Conservation (phyloP, 306 rosid species). For the Cicer pinnatifidum region DNA sequence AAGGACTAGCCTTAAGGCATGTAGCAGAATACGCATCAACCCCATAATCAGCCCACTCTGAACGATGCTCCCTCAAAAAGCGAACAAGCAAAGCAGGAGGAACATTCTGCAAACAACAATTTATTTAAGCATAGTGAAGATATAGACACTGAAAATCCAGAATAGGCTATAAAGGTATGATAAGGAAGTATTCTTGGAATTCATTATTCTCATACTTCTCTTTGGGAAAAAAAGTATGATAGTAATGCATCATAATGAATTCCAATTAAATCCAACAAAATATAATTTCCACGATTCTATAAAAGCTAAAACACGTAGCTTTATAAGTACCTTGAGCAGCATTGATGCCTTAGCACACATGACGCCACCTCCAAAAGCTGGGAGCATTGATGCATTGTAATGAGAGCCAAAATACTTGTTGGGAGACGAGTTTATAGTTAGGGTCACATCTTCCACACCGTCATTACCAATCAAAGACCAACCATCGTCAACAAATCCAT, state of each 20-base stretch:
- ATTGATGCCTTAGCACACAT: constrained; percentile 97
- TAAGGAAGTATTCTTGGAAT: background rate
- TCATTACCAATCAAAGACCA: constrained; percentile 87
- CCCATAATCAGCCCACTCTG: constrained; percentile 98
- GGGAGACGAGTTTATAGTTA: constrained; percentile 74
- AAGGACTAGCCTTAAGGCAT: constrained; percentile 81
- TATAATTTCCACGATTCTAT: background rate
- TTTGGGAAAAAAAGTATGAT: no score
- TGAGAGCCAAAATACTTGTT: constrained; percentile 74
- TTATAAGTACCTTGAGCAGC: constrained; percentile 75
- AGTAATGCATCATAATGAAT: background rate
- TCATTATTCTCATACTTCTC: background rate
- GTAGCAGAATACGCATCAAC: constrained; percentile 96
- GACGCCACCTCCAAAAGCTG: constrained; percentile 86
- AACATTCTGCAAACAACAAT: constrained; percentile 61
- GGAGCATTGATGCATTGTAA: constrained; percentile 62
- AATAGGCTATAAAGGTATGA: background rate
- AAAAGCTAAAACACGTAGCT: no score
- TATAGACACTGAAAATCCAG: background rate
- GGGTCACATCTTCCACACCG: constrained; percentile 89
- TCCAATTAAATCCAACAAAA: background rate
- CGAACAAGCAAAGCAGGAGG: constrained; percentile 98
- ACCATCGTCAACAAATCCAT: constrained; percentile 92
- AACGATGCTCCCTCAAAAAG: constrained; percentile 94
- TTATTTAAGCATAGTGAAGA: background rate